Conservation (phyloP, 1,284 basidiomycete genomes). For the Moesziomyces sp. region DNA sequence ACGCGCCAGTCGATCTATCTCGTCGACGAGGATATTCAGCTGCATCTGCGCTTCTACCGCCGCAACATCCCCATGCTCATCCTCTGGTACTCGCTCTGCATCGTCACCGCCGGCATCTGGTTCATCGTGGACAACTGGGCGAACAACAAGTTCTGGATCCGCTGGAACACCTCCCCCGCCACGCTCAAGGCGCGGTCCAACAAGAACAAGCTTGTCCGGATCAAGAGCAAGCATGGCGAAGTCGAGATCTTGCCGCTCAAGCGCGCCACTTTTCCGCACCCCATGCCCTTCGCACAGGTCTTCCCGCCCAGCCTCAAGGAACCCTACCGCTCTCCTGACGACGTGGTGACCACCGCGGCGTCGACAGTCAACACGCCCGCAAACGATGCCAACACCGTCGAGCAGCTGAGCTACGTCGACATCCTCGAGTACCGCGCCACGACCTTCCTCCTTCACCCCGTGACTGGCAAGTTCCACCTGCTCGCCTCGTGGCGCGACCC, state of each 20-base stretch:
- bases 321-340: slow-evolving; percentile 19
- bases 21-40: slow-evolving; percentile 44
- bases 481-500: slow-evolving; percentile 41
- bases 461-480: slow-evolving; percentile 34
- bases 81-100: slow-evolving; percentile 43
- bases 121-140: slow-evolving; percentile 42
- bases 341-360: slow-evolving; percentile 13
- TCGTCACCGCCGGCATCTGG: slow-evolving; percentile 43
- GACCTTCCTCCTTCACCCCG: slow-evolving; percentile 40
- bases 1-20: slow-evolving; percentile 45
- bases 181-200: slow-evolving; percentile 1
- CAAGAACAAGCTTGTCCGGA: slow-evolving; percentile 29
- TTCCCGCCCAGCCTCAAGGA: slow-evolving; percentile 24
- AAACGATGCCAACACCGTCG: too few relatives aligned
- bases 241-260: slow-evolving; percentile 41
- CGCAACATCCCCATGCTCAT: slow-evolving; percentile 13
- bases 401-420: slow-evolving; percentile 16
- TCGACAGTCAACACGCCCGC: neutral
- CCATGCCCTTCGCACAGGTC: slow-evolving; percentile 9
- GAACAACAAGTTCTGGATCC: slow-evolving; percentile 46
- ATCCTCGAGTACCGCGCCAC: slow-evolving; percentile 42
- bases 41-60: slow-evolving; percentile 44
- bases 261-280: slow-evolving; percentile 21
- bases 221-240: slow-evolving; percentile 48
- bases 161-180: slow-evolving; percentile 28